Conservation (phyloP, 768 basidiomycete species). For the Dioszegia aurantiaca region DNA sequence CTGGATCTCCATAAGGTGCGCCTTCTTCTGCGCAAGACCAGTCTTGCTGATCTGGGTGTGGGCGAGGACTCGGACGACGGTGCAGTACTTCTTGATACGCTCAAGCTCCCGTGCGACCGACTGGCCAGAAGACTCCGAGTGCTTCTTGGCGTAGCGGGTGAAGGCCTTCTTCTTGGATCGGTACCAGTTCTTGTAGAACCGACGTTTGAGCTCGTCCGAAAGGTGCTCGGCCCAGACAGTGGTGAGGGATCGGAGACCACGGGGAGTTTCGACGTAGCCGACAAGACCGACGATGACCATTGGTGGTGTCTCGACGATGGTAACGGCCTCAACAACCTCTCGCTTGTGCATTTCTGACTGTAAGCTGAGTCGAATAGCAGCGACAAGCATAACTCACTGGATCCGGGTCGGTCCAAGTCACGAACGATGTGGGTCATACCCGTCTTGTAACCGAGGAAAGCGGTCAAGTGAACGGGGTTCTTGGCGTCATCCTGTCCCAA, state of each 20-base stretch:
- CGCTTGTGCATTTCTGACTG: conserved; percentile 97
- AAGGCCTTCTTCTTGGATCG: conserved; percentile 99
- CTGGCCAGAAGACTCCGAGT: conserved; percentile 90
- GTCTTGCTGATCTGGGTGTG: conserved; percentile 99
- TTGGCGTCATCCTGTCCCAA: conserved; percentile 87
- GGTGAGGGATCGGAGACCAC: conserved; percentile 95
- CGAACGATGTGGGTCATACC: conserved; percentile 99
- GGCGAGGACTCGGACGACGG: conserved; percentile 97
- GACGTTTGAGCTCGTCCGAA: conserved; percentile 94
- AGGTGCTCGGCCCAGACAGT: conserved; percentile 96
- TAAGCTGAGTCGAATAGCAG: background rate
- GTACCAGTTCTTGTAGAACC: conserved; percentile 99
- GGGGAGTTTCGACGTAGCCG: conserved; percentile 99
- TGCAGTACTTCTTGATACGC: conserved; percentile 99
- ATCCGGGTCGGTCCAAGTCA: conserved; percentile 98
- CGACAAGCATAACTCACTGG: conserved; percentile 64
- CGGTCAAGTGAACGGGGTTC: conserved; percentile 97
- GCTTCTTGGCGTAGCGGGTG: conserved; percentile 99
- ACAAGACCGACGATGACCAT: conserved; percentile 96
- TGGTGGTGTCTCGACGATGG: conserved; percentile 93
- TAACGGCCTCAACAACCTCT: conserved; percentile 97
- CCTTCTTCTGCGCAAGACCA: conserved; percentile 97
- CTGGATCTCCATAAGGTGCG: conserved; percentile 99
- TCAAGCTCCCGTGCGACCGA: conserved; percentile 92
- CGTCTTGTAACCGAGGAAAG: conserved; percentile 98